phyloP scores from a whole-genome alignment of 805 yeast genomes.

The Teunomyces atbi region DNA sequence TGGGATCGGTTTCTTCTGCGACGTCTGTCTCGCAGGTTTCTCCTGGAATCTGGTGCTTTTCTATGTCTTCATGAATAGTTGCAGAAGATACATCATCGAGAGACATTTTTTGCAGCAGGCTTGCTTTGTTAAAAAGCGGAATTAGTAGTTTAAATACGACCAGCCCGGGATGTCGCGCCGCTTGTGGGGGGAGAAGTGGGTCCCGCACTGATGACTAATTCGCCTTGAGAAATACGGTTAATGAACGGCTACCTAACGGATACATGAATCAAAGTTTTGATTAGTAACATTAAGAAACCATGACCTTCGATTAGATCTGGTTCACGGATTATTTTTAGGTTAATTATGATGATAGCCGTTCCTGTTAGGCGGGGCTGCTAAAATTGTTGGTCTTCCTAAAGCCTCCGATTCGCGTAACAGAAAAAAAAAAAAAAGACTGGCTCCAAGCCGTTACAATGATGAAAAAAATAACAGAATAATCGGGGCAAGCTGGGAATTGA shows the following conservation, averaged over 20 bases:
- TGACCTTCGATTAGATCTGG: too few species aligned
- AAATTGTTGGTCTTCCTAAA: too few species aligned
- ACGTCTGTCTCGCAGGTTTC: neutral
- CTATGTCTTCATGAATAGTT: neutral
- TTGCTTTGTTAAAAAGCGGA: neutral
- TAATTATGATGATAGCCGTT: too few species aligned
- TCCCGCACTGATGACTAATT: neutral
- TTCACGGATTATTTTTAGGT: too few species aligned
- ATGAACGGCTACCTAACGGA: neutral
- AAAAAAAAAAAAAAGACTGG: neutral
- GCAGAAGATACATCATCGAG: neutral
- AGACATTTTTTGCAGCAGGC: neutral
- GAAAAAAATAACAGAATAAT: conserved; percentile 11
- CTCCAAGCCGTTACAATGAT: too few species aligned
- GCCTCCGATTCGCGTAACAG: neutral
- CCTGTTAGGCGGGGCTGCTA: too few species aligned
- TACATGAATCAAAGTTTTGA: too few species aligned
- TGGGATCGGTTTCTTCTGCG: neutral
- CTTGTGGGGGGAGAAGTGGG: neutral
- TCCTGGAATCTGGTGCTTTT: neutral
- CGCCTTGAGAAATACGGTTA: neutral
- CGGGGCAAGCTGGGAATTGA: conserved; percentile 51
- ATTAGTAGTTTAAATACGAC: neutral
- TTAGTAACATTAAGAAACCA: too few species aligned
- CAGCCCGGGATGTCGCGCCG: neutral